phyloP scores from a whole-genome alignment of 495 filamentous ascomycete species.

The Articulospora tetracladia region DNA sequence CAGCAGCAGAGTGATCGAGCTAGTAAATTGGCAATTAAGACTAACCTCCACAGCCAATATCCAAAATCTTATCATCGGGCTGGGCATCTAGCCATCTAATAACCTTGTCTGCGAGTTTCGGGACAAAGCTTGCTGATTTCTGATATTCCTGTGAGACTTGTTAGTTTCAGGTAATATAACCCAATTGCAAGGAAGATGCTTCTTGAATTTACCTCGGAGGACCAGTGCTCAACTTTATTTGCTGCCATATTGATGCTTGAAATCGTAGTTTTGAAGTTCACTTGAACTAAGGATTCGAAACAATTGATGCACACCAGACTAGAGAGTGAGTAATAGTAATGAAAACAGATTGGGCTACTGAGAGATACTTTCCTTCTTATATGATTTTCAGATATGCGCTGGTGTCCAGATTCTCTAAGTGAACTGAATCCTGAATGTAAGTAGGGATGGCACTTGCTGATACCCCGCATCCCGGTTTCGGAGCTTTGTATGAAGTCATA shows the following conservation, averaged over 20 bases:
- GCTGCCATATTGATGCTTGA: conserved; percentile 2
- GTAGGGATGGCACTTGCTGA: not conserved
- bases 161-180: not conserved
- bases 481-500: not conserved
- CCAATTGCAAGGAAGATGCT: no score
- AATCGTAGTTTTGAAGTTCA: not conserved
- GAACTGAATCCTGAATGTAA: not conserved
- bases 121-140: conserved; percentile 67
- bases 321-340: not conserved
- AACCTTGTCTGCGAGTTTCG: conserved; percentile 62
- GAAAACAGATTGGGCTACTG: no score
- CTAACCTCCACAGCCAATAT: conserved; percentile 69
- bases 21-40: not conserved
- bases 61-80: conserved; percentile 59
- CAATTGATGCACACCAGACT: no score
- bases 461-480: no score
- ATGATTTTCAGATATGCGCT: no score
- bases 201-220: conserved; percentile 39
- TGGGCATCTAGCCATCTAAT: conserved; percentile 59
- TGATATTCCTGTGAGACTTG: conserved; percentile 49
- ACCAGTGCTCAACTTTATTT: conserved; percentile 49
- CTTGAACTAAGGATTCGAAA: no score
- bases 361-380: no score
- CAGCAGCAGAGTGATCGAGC: not conserved
- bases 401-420: no score